phyloP scores from a whole-genome alignment of 2,329 filamentous ascomycete genomes.

The Fusarium poae region DNA sequence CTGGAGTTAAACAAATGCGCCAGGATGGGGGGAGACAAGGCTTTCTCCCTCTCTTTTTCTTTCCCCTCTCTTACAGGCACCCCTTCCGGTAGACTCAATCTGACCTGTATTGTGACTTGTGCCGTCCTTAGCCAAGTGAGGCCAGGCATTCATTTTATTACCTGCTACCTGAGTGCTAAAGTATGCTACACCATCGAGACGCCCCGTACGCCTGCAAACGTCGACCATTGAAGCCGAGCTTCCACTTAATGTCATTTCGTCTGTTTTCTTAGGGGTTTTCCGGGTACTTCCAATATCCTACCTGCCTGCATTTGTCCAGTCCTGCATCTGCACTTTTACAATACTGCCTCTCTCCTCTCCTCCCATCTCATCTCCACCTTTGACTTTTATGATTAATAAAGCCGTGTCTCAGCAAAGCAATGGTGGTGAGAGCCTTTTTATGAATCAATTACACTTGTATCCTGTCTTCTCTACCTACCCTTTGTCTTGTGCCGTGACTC shows the following conservation, averaged over 20 bases:
- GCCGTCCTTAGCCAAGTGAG: slow-evolving; percentile 1
- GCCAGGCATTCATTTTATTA: slow-evolving; percentile 32
- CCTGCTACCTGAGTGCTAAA: background rate
- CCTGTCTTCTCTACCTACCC: background rate
- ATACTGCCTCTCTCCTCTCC: background rate
- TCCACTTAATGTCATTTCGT: slow-evolving; percentile 7
- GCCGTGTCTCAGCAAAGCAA: background rate
- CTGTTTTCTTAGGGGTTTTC: background rate
- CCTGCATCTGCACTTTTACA: slow-evolving; percentile 22
- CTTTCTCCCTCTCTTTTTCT: slow-evolving; percentile 1
- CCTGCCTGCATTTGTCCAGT: slow-evolving; percentile 20
- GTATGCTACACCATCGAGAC: slow-evolving; percentile 31
- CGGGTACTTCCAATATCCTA: slow-evolving; percentile 14
- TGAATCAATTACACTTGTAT: background rate
- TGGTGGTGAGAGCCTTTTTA: background rate
- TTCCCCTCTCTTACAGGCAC: slow-evolving; percentile 7
- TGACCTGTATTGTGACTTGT: slow-evolving; percentile 27
- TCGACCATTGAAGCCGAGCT: slow-evolving; percentile 17
- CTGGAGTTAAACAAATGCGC: background rate
- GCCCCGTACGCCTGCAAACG: slow-evolving; percentile 39
- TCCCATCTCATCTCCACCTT: background rate
- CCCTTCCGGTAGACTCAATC: slow-evolving; percentile 27
- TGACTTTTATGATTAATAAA: slow-evolving; percentile 13
- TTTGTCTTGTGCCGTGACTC: background rate
- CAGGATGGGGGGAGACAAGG: slow-evolving; percentile 16